Evolutionary conservation across 768 basidiomycete genomes (phyloP).

Genomic region (Psilocybe cyanescens): DNA sequence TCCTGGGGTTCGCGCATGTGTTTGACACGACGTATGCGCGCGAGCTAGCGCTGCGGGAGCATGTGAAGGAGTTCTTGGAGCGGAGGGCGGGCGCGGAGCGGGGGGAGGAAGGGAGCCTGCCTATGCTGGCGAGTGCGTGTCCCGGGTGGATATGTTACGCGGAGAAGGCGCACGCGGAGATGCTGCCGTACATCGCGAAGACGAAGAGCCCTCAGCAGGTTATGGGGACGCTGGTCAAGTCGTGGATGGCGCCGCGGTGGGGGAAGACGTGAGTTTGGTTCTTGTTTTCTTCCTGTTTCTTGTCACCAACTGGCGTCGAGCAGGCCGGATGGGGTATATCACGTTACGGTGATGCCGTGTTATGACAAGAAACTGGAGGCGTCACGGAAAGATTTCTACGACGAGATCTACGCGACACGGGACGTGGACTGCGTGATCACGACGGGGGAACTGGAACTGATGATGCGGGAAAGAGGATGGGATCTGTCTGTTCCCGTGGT

Average conservation of each 20-base stretch:
- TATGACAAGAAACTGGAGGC: constrained; percentile 99
- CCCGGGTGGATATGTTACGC: constrained; percentile 99
- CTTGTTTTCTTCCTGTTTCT: constrained; percentile 1
- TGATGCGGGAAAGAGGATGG: constrained; percentile 84
- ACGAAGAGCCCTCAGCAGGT: constrained; percentile 95
- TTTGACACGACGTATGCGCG: constrained; percentile 96
- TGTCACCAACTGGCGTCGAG: constrained; percentile 8
- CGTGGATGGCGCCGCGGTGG: constrained; percentile 76
- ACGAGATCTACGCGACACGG: constrained; percentile 76
- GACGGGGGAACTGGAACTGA: constrained; percentile 88
- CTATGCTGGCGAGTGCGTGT: constrained; percentile 95
- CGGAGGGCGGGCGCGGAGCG: constrained; percentile 43
- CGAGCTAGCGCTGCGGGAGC: constrained; percentile 83
- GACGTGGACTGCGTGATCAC: constrained; percentile 98
- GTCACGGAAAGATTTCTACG: constrained; percentile 91
- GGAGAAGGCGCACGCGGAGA: constrained; percentile 94
- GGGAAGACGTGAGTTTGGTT: constrained; percentile 61
- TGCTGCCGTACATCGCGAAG: constrained; percentile 86
- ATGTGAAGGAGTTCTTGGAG: constrained; percentile 80
- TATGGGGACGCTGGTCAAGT: constrained; percentile 93
- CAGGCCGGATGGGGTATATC: constrained; percentile 90
- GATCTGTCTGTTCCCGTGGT: constrained; percentile 65
- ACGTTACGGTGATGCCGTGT: constrained; percentile 98
- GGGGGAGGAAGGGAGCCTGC: constrained; percentile 48
- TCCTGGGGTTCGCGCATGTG: constrained; percentile 78